These are phyloP conservation scores for Skeletonema grethae DNA, from an alignment of 108 stramenopile genomes.

Conservation along the genomic window DNA sequence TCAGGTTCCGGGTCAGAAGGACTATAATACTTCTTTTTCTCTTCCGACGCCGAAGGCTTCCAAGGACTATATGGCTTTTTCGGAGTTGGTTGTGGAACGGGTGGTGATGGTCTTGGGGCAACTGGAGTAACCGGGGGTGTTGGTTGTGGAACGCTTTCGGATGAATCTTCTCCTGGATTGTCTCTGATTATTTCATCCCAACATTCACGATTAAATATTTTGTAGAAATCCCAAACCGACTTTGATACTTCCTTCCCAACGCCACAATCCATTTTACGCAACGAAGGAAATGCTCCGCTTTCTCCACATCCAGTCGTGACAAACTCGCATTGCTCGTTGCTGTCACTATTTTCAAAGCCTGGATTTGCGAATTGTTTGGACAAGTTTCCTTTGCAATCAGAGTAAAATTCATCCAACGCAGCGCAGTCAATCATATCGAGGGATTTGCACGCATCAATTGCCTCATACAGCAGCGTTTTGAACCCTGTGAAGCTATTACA, in stretches of 20 bases:
- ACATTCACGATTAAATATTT: constrained; percentile 63
- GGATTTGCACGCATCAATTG: constrained; percentile 84
- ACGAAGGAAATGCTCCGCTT: constrained; percentile 80
- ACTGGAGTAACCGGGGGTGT: constrained; percentile 14
- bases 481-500: constrained; percentile 78
- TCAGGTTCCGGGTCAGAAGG: constrained; percentile 46
- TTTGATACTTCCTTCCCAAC: constrained; percentile 59
- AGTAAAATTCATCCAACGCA: constrained; percentile 84
- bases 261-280: constrained; percentile 82
- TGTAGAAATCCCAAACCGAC: constrained; percentile 82
- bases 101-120: constrained; percentile 20
- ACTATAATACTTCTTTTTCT: constrained; percentile 32
- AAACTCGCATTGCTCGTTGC: constrained; percentile 67
- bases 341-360: constrained; percentile 52
- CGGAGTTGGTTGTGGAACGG: constrained; percentile 25
- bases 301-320: constrained; percentile 74
- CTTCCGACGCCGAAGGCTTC: constrained; percentile 31
- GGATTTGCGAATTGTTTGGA: constrained; percentile 54
- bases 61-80: constrained; percentile 14
- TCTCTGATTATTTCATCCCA: constrained; percentile 43
- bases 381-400: constrained; percentile 73
- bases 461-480: constrained; percentile 87
- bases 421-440: constrained; percentile 91
- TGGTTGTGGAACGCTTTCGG: constrained; percentile 26
- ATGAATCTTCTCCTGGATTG: constrained; percentile 18